phyloP scores from a whole-genome alignment of 2,329 filamentous ascomycete species.

The Xylariaceae sp. region DNA sequence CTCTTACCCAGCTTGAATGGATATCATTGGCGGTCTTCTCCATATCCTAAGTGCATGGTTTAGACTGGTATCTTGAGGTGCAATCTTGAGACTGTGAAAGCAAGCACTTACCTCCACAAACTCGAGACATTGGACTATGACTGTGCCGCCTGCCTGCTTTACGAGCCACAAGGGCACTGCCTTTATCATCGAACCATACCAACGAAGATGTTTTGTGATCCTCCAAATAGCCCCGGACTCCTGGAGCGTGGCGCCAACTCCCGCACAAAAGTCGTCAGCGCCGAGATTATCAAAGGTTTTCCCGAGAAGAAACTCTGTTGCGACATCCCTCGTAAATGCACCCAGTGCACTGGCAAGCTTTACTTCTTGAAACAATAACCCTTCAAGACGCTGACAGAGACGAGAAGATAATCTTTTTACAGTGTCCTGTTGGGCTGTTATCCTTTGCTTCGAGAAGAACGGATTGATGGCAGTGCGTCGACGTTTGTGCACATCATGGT shows the following conservation, averaged over 20 bases:
- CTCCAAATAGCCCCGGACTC: conserved; percentile 16
- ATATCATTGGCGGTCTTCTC: neutral
- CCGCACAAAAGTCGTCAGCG: conserved; percentile 15
- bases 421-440: conserved; percentile 5
- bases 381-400: neutral
- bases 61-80: neutral
- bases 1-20: neutral
- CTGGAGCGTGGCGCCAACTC: conserved; percentile 1
- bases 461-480: conserved; percentile 14
- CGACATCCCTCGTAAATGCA: conserved; percentile 3
- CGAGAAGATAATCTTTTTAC: conserved; percentile 1
- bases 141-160: neutral
- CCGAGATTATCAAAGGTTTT: conserved; percentile 10
- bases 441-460: conserved; percentile 15
- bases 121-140: conserved; percentile 7
- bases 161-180: conserved; percentile 14
- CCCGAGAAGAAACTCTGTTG: conserved; percentile 5
- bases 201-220: conserved; percentile 23
- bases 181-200: conserved; percentile 12
- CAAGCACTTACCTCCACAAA: conserved; percentile 8
- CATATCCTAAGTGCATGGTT: too few relatives aligned
- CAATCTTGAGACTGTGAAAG: neutral
- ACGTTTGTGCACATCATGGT: conserved; percentile 12
- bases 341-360: conserved; percentile 3
- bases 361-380: neutral